Base-by-base conservation (phyloP, 1,284 basidiomycete species). In the Termitomyces sp. region DNA sequence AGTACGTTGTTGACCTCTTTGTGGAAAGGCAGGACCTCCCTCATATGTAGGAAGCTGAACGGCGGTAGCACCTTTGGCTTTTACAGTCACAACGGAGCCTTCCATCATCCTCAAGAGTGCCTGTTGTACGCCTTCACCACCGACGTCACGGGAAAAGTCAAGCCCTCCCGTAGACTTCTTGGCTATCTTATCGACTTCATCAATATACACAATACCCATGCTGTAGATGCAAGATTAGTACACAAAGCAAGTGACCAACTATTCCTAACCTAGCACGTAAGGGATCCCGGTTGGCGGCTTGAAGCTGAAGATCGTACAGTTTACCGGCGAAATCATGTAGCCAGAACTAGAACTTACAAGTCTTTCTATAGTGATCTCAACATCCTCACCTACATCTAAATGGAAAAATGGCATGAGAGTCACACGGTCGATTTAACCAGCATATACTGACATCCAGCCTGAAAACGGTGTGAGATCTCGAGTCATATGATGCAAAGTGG, bases 101-200 rank as follows among this genome's bases (percentile, higher is more conserved):
- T 98, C 95, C 77, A 98, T 87, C 81, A 98, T 89, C 46, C 94
- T 81, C 1, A 98, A 75, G 21, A 98, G 77, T 9, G 92, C 84
- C 70, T 98, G 95, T 65, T 98, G 95, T 2, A 98, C 95, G 34
- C 95, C 95, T 76, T 97, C 94, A 4, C 95, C 95, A 19, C 92
- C 90, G 0, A 98, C 94, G 67, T 98, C 96, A 49, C 93, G 84
- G 1, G 89, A 87, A 3, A 87, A 81, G 63, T 91, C 88, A 21
- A 74, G 73, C 12, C 88, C 86, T 26, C 78, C 70, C n/a, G 70
- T 72, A 5, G 80, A 74, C 55, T 85, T 88, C 38, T 87, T 80
- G 2, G 91, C 90, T 52, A 98, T 84, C 73, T 98, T 98, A 73
- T 98, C 95, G 1, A 95, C 78, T 73, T 98, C 96, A 65, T 98